Evolutionary conservation across 2,329 filamentous ascomycete genomes (phyloP).

Genomic region (Fusarium algeriense): DNA sequence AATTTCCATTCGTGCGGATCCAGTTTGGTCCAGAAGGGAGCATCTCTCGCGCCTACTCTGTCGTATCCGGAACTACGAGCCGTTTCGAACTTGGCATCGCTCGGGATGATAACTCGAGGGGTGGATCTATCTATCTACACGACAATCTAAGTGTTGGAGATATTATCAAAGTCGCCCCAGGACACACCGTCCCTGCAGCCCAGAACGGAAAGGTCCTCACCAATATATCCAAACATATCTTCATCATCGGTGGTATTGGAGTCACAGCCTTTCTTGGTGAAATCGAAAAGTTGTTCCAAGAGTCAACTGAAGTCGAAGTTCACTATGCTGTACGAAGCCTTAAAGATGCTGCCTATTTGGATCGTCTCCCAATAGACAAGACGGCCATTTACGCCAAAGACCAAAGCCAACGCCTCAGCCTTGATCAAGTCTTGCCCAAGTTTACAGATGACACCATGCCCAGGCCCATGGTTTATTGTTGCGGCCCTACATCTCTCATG

Average conservation of each 20-base stretch:
- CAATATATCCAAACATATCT: constrained; percentile 1
- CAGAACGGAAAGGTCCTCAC: too few relatives aligned
- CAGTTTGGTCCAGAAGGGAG: constrained; percentile 15
- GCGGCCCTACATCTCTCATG: constrained; percentile 15
- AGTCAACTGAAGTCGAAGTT: not conserved
- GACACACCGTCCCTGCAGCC: not conserved
- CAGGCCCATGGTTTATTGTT: constrained; percentile 11
- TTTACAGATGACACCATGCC: not conserved
- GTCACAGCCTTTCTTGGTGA: constrained; percentile 19
- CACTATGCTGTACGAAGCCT: constrained; percentile 28
- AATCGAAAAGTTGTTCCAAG: not conserved
- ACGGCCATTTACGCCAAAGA: constrained; percentile 24
- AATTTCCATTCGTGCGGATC: constrained; percentile 24
- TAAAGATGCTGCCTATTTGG: constrained; percentile 13
- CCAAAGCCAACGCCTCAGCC: not conserved
- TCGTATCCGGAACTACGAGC: constrained; percentile 12
- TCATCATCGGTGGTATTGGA: constrained; percentile 27
- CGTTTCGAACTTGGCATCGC: constrained; percentile 22
- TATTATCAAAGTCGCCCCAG: constrained; percentile 15
- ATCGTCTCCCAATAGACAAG: not conserved
- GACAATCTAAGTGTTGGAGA: constrained; percentile 4
- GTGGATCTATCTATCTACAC: constrained; percentile 25
- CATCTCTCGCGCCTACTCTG: constrained; percentile 26
- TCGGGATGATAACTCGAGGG: constrained; percentile 17
- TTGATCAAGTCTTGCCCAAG: not conserved